Base-by-base conservation (phyloP, 306 rosid species). In the Prunus fruticosa region DNA sequence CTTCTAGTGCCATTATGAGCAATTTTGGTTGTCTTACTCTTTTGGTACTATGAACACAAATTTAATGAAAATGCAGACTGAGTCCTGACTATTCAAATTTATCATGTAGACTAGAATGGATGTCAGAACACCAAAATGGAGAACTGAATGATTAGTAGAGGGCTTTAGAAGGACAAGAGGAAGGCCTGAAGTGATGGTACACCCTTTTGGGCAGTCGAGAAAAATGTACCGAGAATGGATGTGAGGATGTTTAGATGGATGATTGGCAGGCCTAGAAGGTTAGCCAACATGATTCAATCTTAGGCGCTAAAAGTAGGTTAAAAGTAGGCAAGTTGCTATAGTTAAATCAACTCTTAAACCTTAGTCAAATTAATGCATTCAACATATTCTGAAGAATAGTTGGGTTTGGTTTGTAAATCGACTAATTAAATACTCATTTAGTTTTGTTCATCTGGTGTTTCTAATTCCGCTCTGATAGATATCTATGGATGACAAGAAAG, bases 81-180 rank as follows among this genome's bases (percentile, higher is more conserved):
- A 28, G 45, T 63, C 67, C 67, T 63, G 50, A 34, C 14, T 71
- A 13, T 32, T 7, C 75, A 54, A 54, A 54, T 54, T 71, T 18
- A 23, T 60, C 52, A 38, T 72, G 66, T 72, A 53, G 20, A 71
- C 53, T 72, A 56, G 76, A 72, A n/a, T 72, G 76, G 30, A 54
- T 23, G 8, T 27, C n/a, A 43, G 47, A 68, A 16, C 43, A 47
- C 58, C 58, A 68, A 68, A 6, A 23, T 68, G 32, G 54, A 45
- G 71, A 67, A 20, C 34, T 45, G 58, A 53, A 47, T 47, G 25
- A 68, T 9, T 23, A 23, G n/a, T 68, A 25, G 73, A 68, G 22
- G 22, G 23, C 19, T 68, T 68, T 67, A 67, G 67, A 62, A 62
- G 23, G 22, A 15, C 56, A 20, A 47, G 14, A 23, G 73, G n/a